Conservation (phyloP, 306 rosid genomes). For the Urtica urens region DNA sequence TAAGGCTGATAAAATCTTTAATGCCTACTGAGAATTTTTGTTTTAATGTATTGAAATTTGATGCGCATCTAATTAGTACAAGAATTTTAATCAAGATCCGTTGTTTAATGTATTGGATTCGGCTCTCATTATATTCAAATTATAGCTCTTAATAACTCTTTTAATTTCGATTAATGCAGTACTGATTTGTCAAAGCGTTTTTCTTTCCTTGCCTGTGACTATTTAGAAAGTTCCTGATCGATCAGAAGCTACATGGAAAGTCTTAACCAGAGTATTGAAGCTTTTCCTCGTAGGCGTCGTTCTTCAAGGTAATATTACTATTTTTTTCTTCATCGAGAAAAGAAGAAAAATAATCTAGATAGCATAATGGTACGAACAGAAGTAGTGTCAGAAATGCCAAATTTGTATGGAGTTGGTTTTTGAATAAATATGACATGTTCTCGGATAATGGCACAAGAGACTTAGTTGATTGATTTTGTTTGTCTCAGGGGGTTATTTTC, state of each 20-base stretch:
- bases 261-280: constrained; percentile 37
- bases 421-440: too few species aligned
- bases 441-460: too few species aligned
- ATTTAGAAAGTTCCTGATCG: constrained; percentile 43
- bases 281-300: constrained; percentile 58
- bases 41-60: too few species aligned
- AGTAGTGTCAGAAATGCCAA: too few species aligned
- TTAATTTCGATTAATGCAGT: background rate
- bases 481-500: constrained; percentile 84
- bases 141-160: too few species aligned
- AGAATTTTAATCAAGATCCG: background rate
- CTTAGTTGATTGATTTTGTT: constrained; percentile 15
- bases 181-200: background rate
- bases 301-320: constrained; percentile 79
- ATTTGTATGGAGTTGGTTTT: too few species aligned
- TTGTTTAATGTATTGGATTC: background rate
- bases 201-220: constrained; percentile 1
- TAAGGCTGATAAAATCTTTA: too few species aligned
- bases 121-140: background rate
- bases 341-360: too few species aligned
- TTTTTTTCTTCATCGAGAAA: too few species aligned
- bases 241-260: constrained; percentile 50
- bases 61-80: too few species aligned
- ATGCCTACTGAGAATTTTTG: too few species aligned
- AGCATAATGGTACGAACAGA: background rate